Conservation (phyloP, 176 grass and related monocot genomes). For the Eragrostis nindensis region DNA sequence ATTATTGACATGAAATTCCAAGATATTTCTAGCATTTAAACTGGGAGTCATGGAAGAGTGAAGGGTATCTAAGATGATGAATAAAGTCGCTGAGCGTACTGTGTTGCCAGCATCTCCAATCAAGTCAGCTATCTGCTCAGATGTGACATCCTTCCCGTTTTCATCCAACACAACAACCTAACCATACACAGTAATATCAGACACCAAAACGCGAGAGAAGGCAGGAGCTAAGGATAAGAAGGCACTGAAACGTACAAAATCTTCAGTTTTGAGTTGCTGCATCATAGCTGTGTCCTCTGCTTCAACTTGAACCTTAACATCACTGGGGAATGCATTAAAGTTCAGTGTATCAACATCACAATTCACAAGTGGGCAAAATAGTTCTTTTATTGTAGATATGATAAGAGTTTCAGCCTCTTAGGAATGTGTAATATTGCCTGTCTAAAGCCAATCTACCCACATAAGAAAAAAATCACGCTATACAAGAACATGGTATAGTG, state of each 20-base stretch:
- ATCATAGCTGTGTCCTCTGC: conserved; percentile 72
- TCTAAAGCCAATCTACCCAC: not conserved
- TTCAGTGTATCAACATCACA: not conserved
- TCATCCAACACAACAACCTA: conserved; percentile 89
- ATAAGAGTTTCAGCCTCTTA: not conserved
- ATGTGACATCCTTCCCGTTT: conserved; percentile 70
- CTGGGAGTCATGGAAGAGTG: not conserved
- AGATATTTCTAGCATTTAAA: not conserved
- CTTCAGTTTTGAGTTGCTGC: conserved; percentile 74
- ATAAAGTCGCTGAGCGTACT: conserved; percentile 44
- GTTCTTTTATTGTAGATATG: no score
- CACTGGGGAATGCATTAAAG: conserved; percentile 39
- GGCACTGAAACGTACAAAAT: conserved; percentile 62
- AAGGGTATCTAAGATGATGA: not conserved
- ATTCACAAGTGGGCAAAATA: not conserved
- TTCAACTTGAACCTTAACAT: conserved; percentile 82
- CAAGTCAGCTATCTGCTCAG: conserved; percentile 89
- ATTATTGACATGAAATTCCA: conserved; percentile 12
- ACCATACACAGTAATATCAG: conserved; percentile 25
- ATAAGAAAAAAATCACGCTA: not conserved
- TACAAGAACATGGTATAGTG: not conserved
- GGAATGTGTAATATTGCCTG: not conserved
- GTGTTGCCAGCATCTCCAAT: conserved; percentile 78
- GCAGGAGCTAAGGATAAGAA: not conserved
- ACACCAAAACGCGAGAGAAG: not conserved